Evolutionary conservation across 1,284 basidiomycete genomes (phyloP).

Genomic region (Heterobasidion irregulare): DNA sequence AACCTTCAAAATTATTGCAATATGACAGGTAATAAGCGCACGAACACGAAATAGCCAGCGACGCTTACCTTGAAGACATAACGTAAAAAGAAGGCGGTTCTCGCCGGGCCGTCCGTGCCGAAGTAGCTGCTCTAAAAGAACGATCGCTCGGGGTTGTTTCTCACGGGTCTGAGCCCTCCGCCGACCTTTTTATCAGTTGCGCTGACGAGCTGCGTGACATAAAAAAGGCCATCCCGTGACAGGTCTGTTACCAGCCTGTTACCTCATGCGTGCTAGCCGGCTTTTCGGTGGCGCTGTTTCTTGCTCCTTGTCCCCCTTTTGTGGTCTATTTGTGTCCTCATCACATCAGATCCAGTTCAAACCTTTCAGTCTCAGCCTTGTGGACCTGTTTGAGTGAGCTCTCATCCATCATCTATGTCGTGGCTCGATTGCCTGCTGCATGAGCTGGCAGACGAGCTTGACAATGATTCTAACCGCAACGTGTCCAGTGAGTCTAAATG

Average conservation of each 20-base stretch:
- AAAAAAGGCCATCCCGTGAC: slow-evolving; percentile 30
- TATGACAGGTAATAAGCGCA: too few species aligned
- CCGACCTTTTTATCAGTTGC: slow-evolving; percentile 29
- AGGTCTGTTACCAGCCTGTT: slow-evolving; percentile 8
- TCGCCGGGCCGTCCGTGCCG: slow-evolving; percentile 33
- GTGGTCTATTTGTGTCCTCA: slow-evolving; percentile 3
- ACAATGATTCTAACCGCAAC: neutral
- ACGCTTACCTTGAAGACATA: slow-evolving; percentile 62
- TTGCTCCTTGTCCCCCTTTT: slow-evolving; percentile 6
- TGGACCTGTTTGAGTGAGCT: neutral
- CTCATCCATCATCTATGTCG: neutral
- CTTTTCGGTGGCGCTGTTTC: slow-evolving; percentile 8
- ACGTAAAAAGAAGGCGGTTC: slow-evolving; percentile 26
- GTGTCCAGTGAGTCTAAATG: slow-evolving; percentile 1
- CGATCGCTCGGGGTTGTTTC: slow-evolving; percentile 30
- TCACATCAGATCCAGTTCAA: neutral
- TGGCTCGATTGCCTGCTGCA: neutral
- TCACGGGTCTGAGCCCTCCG: slow-evolving; percentile 26
- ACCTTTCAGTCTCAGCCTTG: too few species aligned
- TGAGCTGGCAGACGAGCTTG: neutral
- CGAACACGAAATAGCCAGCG: neutral
- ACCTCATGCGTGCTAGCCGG: slow-evolving; percentile 12
- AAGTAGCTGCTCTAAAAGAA: slow-evolving; percentile 14
- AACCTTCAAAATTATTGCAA: slow-evolving; percentile 40
- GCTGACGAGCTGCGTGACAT: slow-evolving; percentile 22